phyloP scores from a whole-genome alignment of 495 filamentous ascomycete genomes.

The Bacidia gigantensis region DNA sequence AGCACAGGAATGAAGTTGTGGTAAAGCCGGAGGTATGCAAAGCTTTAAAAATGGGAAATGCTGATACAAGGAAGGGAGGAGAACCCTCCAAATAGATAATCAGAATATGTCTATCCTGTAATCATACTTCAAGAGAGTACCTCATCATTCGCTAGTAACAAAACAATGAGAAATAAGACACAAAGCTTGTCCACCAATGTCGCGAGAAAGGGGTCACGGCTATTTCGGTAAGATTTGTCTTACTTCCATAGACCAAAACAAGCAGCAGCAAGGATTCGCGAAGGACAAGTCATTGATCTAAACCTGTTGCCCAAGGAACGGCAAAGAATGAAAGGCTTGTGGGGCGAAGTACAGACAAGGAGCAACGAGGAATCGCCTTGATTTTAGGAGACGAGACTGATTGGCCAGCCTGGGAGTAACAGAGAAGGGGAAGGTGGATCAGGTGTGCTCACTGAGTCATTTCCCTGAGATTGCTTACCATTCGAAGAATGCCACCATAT shows the following conservation, averaged over 20 bases:
- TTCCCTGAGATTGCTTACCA: not conserved
- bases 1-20: conserved; percentile 6
- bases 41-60: not conserved
- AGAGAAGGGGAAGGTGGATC: not conserved
- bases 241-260: not conserved
- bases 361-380: conserved; percentile 2
- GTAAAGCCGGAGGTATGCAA: conserved; percentile 10
- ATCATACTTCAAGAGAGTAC: not conserved
- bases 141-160: not conserved
- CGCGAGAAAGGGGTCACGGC: not conserved
- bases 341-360: not conserved
- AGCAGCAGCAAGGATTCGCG: conserved; percentile 15
- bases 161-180: not conserved
- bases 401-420: not conserved
- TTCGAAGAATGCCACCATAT: not conserved
- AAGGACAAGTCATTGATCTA: conserved; percentile 1
- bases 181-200: not conserved
- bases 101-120: not conserved
- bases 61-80: not conserved
- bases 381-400: not conserved
- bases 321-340: conserved; percentile 4
- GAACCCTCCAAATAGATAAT: not conserved
- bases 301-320: conserved; percentile 7
- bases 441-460: not conserved
- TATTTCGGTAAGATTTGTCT: conserved; percentile 8